Percentiles rank a stretch among this genome's conserved stretches.
phyloP scores from a whole-genome alignment of 495 filamentous ascomycete genomes.

The Penicillium canariense region DNA sequence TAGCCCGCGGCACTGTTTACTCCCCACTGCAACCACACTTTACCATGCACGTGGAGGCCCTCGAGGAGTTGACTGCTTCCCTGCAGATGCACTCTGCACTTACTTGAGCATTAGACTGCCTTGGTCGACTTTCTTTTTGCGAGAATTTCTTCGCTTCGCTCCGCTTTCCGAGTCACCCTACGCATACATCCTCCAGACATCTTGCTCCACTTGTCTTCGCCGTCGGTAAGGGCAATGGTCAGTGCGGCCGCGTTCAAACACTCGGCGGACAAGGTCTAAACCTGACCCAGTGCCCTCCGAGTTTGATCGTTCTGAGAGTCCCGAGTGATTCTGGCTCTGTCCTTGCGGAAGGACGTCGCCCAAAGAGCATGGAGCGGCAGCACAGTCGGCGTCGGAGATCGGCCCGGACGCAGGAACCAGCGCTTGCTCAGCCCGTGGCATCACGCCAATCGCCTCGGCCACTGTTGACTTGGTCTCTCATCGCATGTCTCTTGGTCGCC shows the following conservation, averaged over 20 bases:
- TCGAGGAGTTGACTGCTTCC: slow-evolving; percentile 1
- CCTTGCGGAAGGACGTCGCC: too few species aligned
- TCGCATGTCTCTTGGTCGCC: slow-evolving; percentile 14
- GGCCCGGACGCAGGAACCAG: slow-evolving; percentile 2
- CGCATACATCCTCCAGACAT: neutral
- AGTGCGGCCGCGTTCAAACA: neutral
- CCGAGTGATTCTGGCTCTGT: too few species aligned
- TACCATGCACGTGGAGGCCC: slow-evolving; percentile 1
- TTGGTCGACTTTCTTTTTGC: neutral
- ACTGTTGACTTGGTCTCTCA: slow-evolving; percentile 11
- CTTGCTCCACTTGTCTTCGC: neutral
- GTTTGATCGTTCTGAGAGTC: neutral
- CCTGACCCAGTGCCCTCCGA: neutral
- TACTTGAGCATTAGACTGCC: too few species aligned
- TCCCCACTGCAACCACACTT: neutral
- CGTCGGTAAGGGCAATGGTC: neutral
- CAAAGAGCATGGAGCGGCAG: slow-evolving; percentile 15
- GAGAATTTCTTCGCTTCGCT: neutral
- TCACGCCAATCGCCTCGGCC: slow-evolving; percentile 2
- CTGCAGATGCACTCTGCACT: neutral
- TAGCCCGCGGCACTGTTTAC: too few species aligned
- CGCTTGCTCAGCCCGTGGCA: neutral
- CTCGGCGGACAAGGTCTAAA: neutral
- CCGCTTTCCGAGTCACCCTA: slow-evolving; percentile 1
- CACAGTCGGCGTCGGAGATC: slow-evolving; percentile 8